These are phyloP conservation scores for Teratosphaeria viscida DNA, from an alignment of 2,329 filamentous ascomycete species.

Conservation along the genomic window DNA sequence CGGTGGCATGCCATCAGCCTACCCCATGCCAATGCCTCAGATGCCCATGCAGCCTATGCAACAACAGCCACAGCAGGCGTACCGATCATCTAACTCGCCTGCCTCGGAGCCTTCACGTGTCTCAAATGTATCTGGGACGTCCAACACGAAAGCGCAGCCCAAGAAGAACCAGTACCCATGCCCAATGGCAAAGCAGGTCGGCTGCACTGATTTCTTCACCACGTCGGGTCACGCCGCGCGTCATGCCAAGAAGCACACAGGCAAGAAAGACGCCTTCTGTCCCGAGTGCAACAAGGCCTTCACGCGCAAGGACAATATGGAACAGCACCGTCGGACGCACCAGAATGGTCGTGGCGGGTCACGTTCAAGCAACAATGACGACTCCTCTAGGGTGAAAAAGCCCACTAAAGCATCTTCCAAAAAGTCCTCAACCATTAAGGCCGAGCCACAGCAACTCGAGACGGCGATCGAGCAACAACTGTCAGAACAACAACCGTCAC, in stretches of 20 bases:
- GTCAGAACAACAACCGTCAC: slow-evolving; percentile 14
- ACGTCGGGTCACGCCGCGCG: slow-evolving; percentile 78
- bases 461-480: slow-evolving; percentile 26
- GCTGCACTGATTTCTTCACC: slow-evolving; percentile 70
- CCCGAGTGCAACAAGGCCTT: slow-evolving; percentile 68
- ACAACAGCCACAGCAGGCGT: slow-evolving; percentile 8
- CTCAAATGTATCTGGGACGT: slow-evolving; percentile 34
- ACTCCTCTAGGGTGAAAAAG: slow-evolving; percentile 37
- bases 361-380: slow-evolving; percentile 29
- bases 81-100: slow-evolving; percentile 36
- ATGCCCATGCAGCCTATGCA: slow-evolving; percentile 11
- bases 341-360: slow-evolving; percentile 40
- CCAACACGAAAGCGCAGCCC: slow-evolving; percentile 30
- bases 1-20: slow-evolving; percentile 13
- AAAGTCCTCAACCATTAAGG: slow-evolving; percentile 16
- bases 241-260: slow-evolving; percentile 75
- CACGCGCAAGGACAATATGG: slow-evolving; percentile 77
- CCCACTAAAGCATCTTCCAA: slow-evolving; percentile 25
- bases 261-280: slow-evolving; percentile 65
- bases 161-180: slow-evolving; percentile 65
- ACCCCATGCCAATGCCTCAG: slow-evolving; percentile 22
- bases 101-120: slow-evolving; percentile 36
- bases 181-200: slow-evolving; percentile 58
- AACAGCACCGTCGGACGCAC: slow-evolving; percentile 71
- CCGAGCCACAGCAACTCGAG: slow-evolving; percentile 20